phyloP scores from a whole-genome alignment of 176 grass and related monocot species.

The Alloteropsis semialata region DNA sequence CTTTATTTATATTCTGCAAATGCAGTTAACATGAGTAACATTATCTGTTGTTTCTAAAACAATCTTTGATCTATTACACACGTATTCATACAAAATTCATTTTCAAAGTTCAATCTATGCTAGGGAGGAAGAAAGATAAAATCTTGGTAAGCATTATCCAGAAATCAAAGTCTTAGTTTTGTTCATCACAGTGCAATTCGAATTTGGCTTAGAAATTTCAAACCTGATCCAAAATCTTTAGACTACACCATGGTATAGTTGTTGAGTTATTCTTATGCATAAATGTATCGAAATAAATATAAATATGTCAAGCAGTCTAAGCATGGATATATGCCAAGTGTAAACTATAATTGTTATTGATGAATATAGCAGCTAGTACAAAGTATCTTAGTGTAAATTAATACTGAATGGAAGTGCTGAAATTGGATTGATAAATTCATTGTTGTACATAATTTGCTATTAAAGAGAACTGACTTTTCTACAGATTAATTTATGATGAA shows the following conservation, averaged over 20 bases:
- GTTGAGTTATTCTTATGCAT: neutral
- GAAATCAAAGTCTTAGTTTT: neutral
- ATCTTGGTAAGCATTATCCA: neutral
- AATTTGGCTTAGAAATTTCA: neutral
- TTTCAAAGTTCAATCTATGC: neutral
- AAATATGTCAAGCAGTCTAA: neutral
- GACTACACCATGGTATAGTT: neutral
- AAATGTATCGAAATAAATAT: neutral
- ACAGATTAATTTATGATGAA: neutral
- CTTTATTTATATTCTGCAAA: conserved; percentile 5
- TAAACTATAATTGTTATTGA: neutral
- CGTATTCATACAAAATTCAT: conserved; percentile 8
- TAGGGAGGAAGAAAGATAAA: neutral
- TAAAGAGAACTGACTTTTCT: neutral
- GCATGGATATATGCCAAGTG: neutral
- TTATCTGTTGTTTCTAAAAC: neutral
- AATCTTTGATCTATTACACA: neutral
- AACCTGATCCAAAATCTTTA: neutral
- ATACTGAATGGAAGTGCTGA: conserved; percentile 4
- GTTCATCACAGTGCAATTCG: neutral
- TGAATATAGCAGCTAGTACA: neutral
- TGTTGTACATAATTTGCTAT: neutral
- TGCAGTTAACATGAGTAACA: neutral
- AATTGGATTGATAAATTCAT: neutral
- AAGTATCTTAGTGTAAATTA: neutral